Evolutionary conservation across 164 flowering plant species (phyloP).

Genomic region (Annona squamosa): DNA sequence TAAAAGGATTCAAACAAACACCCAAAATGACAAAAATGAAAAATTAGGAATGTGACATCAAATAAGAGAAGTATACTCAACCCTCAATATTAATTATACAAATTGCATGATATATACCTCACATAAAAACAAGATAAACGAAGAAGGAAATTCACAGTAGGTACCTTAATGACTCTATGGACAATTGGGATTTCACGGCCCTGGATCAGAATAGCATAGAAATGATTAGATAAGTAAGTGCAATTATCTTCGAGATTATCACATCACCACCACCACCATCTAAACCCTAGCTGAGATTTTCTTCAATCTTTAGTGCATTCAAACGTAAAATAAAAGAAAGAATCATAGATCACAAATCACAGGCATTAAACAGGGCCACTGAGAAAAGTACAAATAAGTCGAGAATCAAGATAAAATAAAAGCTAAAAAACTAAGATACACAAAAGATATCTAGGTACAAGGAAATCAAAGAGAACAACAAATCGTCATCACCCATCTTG

Average conservation of each 20-base stretch:
- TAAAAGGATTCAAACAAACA: too few species aligned
- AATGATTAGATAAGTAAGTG: constrained; percentile 7
- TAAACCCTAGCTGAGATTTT: too few species aligned
- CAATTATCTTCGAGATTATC: neutral
- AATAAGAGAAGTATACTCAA: neutral
- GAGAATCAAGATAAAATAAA: too few species aligned
- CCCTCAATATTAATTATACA: neutral
- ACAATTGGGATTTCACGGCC: constrained; percentile 88
- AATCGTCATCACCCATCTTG: too few species aligned
- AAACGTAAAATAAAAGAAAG: neutral
- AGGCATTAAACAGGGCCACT: neutral
- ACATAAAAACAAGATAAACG: neutral
- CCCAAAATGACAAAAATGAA: neutral
- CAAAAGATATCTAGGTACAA: too few species aligned
- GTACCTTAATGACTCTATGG: constrained; percentile 83
- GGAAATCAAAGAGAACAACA: too few species aligned
- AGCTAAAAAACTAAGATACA: too few species aligned
- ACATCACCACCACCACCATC: neutral
- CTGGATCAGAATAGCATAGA: constrained; percentile 22
- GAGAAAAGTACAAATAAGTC: too few species aligned
- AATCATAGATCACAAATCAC: neutral
- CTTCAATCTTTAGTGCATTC: neutral
- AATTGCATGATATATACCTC: neutral
- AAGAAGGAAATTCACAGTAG: neutral
- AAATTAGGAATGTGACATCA: neutral